Base-by-base conservation (phyloP, 1,284 basidiomycete species). In the Naganishia cerealis region DNA sequence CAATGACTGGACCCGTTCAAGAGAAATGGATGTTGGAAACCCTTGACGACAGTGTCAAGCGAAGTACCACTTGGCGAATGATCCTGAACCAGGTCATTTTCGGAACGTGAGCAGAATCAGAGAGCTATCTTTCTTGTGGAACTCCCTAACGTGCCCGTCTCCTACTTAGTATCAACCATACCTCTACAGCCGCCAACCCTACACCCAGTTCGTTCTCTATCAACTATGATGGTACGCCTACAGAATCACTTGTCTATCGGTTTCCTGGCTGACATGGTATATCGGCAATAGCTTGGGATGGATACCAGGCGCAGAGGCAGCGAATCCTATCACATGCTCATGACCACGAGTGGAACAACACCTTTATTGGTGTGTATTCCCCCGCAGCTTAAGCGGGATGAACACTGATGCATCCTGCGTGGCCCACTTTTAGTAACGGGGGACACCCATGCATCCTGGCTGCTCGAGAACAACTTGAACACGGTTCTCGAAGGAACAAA, bases 1-100 rank as follows among this genome's bases (percentile, higher is more conserved):
- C 85, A 3, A 77, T 86, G 50, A 87, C 87, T 83, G 87, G 87
- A 1, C 71, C 81, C n/a, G 80, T 81, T 15, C 86, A 88, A 78
- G 85, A 88, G 72, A 76, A 83, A 70, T 87, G 86, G 86, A 83
- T 87, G 69, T 81, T 79, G 71, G 73, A 66, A 9, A 69, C 62
- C 24, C 43, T 69, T 24, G 62, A 66, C 40, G 56, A 65, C 24
- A 69, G 67, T 50, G 39, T 70, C 15, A 42, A 65, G 4, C 53
- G 61, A 18, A 50, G 36, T 10, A 69, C 67, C 9, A 50, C 65
- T 16, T 69, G 67, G 67, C 52, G 67, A 40, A 36, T 69, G 58
- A 48, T 63, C 48, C 26, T 69, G 56, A 69, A 84, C 61, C 84
- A 84, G 4, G 78, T 87, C 21, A 81, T 82, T 85, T 10, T 80